These are phyloP conservation scores for Dendrobium officinale DNA, from an alignment of 106 monocot species.

Conservation along the genomic window DNA sequence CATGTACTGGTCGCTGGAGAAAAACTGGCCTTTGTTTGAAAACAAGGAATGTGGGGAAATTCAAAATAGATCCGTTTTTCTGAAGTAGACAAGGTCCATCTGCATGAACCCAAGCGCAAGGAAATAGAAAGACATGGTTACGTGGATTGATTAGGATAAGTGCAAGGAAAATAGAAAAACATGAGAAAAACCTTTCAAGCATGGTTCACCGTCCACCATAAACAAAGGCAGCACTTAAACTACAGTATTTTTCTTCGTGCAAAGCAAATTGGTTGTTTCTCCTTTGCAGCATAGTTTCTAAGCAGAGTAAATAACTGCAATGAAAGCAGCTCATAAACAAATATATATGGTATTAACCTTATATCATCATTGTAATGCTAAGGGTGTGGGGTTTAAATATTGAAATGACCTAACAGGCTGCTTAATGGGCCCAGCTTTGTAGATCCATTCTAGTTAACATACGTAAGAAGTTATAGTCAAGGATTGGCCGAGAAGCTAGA, in stretches of 20 bases:
- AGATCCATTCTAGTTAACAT: neutral
- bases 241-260: neutral
- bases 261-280: neutral
- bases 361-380: conserved; percentile 1
- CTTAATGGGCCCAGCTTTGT: neutral
- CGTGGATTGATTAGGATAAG: neutral
- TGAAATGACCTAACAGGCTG: neutral
- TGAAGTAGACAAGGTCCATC: neutral
- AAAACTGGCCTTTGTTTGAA: too few relatives aligned
- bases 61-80: too few relatives aligned
- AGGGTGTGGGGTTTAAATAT: neutral
- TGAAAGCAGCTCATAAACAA: neutral
- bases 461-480: neutral
- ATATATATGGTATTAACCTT: neutral
- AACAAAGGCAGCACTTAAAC: neutral
- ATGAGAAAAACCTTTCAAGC: neutral
- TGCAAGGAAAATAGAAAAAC: neutral
- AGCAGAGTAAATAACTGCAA: neutral
- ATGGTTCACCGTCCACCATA: neutral
- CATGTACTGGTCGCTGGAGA: too few relatives aligned
- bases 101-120: neutral
- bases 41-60: too few relatives aligned
- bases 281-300: neutral
- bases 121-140: neutral
- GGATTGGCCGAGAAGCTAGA: neutral